Evolutionary conservation across 1,284 basidiomycete genomes (phyloP), one percentile per base, ranked within the genome.

Genomic region (Mycocalia duriaeana): DNA sequence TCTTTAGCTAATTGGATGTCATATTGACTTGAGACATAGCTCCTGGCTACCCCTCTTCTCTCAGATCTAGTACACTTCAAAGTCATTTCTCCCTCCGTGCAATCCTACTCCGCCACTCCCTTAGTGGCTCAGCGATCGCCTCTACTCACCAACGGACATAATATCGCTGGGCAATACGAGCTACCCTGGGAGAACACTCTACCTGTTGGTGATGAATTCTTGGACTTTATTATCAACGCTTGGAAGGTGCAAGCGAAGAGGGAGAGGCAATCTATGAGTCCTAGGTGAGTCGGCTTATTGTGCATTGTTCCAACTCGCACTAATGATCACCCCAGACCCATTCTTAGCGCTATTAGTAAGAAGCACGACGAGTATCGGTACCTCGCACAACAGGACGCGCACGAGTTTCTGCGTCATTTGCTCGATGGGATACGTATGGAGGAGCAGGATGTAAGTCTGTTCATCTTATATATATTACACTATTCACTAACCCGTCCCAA

Each of bases 401-500:
- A 97, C 62, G 94, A 96, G 68, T 85, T 95, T 54, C 69, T 96
- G 39, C 76, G 91, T 31, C 92, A 94, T 53, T 72, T 96, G 48
- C 72, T 96, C 39, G 94, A 96, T 63, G 88, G 85, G n/a, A 89
- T 94, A 76, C 81, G 91, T 43, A 94, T 94, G 91, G 94, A 97
- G 62, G 93, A 97, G 64, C 71, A 85, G 50, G 94, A 97, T 62
- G 89, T 92, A 56, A 65, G 88, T 69, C 20, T 7, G 22, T 11
- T n/a, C n/a, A n/a, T n/a, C n/a, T n/a, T n/a, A n/a, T n/a, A n/a
- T n/a, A n/a, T n/a, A n/a, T n/a, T n/a, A n/a, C n/a, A n/a, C n/a
- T n/a, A n/a, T n/a, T n/a, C n/a, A n/a, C n/a, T n/a, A n/a, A n/a
- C 9, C 23, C 6, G 34, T 34, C 8, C 44, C 18, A 26, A 46